A percentile compares a stretch with the other conserved stretches of the same genome.
Evolutionary conservation across 495 filamentous ascomycete genomes (phyloP).

Genomic region (Lentithecium fluviatile): DNA sequence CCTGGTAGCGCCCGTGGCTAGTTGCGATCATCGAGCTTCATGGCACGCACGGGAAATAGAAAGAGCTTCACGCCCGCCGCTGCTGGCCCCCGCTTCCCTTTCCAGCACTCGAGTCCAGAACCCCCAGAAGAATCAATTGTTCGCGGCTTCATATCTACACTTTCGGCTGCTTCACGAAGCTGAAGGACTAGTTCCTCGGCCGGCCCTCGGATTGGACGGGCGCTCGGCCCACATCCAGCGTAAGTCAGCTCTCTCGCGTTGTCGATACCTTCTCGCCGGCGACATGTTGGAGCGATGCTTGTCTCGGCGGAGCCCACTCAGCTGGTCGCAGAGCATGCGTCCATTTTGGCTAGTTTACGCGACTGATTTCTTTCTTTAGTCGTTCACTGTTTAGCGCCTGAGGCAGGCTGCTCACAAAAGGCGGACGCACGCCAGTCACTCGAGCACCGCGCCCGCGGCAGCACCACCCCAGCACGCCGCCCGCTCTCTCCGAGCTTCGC

Average conservation of each 20-base stretch:
- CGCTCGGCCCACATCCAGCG: slow-evolving; percentile 1
- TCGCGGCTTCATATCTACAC: too few species aligned
- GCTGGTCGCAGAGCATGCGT: slow-evolving; percentile 13
- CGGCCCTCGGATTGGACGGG: not conserved
- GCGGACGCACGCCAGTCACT: not conserved
- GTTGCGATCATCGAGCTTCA: slow-evolving; percentile 2
- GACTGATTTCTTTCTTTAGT: not conserved
- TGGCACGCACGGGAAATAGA: slow-evolving; percentile 12
- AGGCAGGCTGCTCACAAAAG: not conserved
- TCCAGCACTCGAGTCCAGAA: not conserved
- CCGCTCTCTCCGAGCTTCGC: not conserved
- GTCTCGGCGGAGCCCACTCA: slow-evolving; percentile 5
- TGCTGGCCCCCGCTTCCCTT: not conserved
- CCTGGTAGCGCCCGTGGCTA: not conserved
- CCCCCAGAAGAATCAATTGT: too few species aligned
- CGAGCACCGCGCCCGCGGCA: not conserved
- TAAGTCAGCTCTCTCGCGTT: slow-evolving; percentile 21
- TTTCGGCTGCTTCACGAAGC: not conserved
- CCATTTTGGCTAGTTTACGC: not conserved
- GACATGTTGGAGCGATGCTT: slow-evolving; percentile 2
- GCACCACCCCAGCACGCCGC: not conserved
- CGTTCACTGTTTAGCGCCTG: not conserved
- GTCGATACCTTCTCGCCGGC: slow-evolving; percentile 2
- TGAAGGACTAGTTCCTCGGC: not conserved
- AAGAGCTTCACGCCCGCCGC: not conserved